phyloP scores from a whole-genome alignment of 2,329 filamentous ascomycete genomes.

The Laburnicola sp. region DNA sequence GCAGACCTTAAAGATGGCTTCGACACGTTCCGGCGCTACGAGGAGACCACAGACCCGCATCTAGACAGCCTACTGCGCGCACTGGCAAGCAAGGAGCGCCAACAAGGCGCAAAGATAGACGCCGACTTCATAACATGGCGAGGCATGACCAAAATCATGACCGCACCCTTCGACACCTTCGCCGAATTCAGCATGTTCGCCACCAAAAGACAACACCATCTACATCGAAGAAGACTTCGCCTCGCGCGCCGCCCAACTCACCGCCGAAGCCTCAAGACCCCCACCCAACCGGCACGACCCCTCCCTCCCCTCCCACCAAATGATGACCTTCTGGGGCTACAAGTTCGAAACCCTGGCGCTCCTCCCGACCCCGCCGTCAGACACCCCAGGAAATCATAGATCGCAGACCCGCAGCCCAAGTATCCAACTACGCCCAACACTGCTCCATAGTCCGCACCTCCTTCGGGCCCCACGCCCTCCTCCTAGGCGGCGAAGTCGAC shows the following conservation, averaged over 20 bases:
- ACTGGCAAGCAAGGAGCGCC: slow-evolving; percentile 72
- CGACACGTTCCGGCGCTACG: slow-evolving; percentile 77
- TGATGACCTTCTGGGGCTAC: slow-evolving; percentile 97
- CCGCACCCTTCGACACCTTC: slow-evolving; percentile 76
- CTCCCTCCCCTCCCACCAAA: slow-evolving; percentile 66
- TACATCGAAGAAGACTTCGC: slow-evolving; percentile 91
- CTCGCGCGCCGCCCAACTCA: slow-evolving; percentile 66
- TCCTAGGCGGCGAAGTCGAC: slow-evolving; percentile 93
- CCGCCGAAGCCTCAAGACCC: slow-evolving; percentile 45
- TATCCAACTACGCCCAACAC: slow-evolving; percentile 92
- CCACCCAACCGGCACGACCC: slow-evolving; percentile 46
- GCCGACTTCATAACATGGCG: slow-evolving; percentile 89
- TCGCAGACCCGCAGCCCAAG: slow-evolving; percentile 66
- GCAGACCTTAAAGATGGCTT: slow-evolving; percentile 80
- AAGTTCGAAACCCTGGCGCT: slow-evolving; percentile 92
- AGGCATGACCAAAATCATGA: slow-evolving; percentile 97
- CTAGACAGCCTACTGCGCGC: slow-evolving; percentile 80
- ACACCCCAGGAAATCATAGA: slow-evolving; percentile 79
- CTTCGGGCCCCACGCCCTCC: slow-evolving; percentile 72
- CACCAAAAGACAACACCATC: slow-evolving; percentile 72
- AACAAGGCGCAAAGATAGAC: slow-evolving; percentile 67
- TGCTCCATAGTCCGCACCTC: slow-evolving; percentile 91
- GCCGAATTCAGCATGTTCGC: slow-evolving; percentile 95
- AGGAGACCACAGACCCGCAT: slow-evolving; percentile 84
- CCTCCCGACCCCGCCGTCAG: slow-evolving; percentile 78